Evolutionary conservation across 345 rosid genomes (phyloP).

Genomic region (Gossypium longicalyx): DNA sequence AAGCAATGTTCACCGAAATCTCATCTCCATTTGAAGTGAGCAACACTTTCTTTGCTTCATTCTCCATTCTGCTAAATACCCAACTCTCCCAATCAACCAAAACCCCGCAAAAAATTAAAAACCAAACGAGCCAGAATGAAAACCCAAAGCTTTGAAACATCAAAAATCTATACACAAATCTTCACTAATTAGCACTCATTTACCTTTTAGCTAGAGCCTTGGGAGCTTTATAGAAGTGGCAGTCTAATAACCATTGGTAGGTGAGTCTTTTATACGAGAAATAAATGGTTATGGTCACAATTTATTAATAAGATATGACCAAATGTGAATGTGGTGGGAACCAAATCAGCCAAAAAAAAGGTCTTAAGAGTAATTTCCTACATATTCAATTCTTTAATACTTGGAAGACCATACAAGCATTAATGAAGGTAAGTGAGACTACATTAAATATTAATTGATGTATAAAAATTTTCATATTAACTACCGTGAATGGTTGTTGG

Average conservation of each 20-base stretch:
- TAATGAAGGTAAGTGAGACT: background rate
- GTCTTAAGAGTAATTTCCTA: too few species aligned
- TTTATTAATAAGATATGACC: background rate
- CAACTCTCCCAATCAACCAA: background rate
- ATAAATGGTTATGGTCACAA: background rate
- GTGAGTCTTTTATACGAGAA: background rate
- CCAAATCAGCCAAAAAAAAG: background rate
- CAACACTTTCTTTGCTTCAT: slow-evolving; percentile 59
- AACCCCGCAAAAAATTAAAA: background rate
- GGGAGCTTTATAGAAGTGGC: background rate
- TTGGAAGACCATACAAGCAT: background rate
- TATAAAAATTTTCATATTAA: background rate
- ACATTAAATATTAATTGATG: background rate
- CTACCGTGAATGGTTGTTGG: background rate
- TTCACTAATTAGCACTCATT: background rate
- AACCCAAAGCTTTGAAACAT: background rate
- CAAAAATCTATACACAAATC: background rate
- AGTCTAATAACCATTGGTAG: background rate
- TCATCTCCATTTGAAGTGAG: slow-evolving; percentile 76
- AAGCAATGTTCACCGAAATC: slow-evolving; percentile 61
- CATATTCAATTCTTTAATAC: background rate
- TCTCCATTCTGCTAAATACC: slow-evolving; percentile 32
- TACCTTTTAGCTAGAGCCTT: background rate
- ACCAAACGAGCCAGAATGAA: background rate
- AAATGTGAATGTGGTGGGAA: background rate